These are phyloP conservation scores for Coemansia sp. DNA, from an alignment of 192 early-diverging fungal genomes.

Conservation along the genomic window DNA sequence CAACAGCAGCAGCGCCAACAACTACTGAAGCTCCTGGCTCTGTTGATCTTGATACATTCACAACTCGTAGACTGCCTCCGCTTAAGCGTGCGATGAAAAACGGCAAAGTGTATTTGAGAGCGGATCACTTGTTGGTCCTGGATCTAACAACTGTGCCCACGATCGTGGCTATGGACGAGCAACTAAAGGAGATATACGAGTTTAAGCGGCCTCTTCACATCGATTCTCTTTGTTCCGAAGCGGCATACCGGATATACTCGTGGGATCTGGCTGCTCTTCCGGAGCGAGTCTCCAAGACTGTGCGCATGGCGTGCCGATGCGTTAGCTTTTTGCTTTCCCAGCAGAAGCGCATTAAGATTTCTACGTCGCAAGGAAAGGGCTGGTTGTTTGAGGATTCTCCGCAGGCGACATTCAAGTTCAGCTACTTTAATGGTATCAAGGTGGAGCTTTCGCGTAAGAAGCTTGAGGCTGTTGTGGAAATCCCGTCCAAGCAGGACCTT, in stretches of 20 bases:
- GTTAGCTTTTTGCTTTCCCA: slow-evolving; percentile 60
- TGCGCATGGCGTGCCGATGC: slow-evolving; percentile 54
- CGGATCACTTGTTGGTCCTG: slow-evolving; percentile 30
- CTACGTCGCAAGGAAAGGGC: slow-evolving; percentile 72
- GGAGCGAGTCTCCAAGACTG: slow-evolving; percentile 30
- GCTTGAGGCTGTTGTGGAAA: slow-evolving; percentile 45
- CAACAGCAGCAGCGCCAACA: not conserved
- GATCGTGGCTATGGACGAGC: slow-evolving; percentile 23
- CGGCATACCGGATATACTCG: slow-evolving; percentile 12
- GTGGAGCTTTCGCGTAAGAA: slow-evolving; percentile 43
- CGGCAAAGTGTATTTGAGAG: slow-evolving; percentile 30
- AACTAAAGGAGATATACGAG: slow-evolving; percentile 12
- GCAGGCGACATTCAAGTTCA: slow-evolving; percentile 60
- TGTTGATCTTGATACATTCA: slow-evolving; percentile 10
- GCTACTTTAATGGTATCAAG: slow-evolving; percentile 65
- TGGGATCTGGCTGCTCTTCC: slow-evolving; percentile 29
- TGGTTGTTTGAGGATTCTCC: slow-evolving; percentile 69
- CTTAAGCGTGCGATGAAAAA: slow-evolving; percentile 38
- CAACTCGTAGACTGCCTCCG: slow-evolving; percentile 23
- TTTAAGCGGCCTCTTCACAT: slow-evolving; percentile 22
- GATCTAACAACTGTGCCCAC: slow-evolving; percentile 18
- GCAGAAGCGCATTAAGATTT: slow-evolving; percentile 66
- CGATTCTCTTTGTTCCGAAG: not conserved
- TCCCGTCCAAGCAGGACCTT: slow-evolving; percentile 47
- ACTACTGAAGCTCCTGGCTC: not conserved